Conservation (phyloP, 805 yeast species). For the Wickerhamiella azyma region DNA sequence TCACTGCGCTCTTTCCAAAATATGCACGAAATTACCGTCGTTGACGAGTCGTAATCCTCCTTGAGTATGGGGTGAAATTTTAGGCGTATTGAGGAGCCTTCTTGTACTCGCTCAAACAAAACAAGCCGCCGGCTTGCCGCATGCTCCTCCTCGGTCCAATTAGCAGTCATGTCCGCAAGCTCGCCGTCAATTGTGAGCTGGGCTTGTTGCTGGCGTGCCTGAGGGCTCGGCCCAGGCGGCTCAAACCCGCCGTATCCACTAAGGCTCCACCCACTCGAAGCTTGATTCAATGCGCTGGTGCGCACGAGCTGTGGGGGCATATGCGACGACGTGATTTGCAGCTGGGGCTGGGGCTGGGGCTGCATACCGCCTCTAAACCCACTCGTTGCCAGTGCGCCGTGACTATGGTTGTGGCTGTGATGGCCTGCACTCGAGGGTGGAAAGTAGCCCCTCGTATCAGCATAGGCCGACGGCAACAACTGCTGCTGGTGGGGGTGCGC, state of each 20-base stretch:
- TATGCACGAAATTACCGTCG: slow-evolving; percentile 44
- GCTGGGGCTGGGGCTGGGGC: not conserved
- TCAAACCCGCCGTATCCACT: not conserved
- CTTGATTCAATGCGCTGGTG: slow-evolving; percentile 6
- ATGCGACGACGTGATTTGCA: not conserved
- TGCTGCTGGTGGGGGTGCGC: not conserved
- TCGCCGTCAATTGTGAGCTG: slow-evolving; percentile 18
- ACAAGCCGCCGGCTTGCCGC: slow-evolving; percentile 35
- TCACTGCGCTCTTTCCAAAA: slow-evolving; percentile 38
- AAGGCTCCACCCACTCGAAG: slow-evolving; percentile 1
- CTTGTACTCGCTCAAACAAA: slow-evolving; percentile 29
- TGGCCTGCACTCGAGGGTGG: not conserved
- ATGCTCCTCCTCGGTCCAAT: slow-evolving; percentile 36
- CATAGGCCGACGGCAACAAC: not conserved
- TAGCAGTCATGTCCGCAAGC: slow-evolving; percentile 25
- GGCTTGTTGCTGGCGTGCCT: slow-evolving; percentile 8
- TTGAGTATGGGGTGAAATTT: slow-evolving; percentile 28
- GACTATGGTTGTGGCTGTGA: not conserved
- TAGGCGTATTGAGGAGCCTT: slow-evolving; percentile 27
- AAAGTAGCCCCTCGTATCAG: not conserved
- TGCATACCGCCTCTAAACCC: not conserved
- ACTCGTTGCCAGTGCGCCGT: not conserved
- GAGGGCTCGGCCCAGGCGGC: not conserved
- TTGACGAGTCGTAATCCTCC: slow-evolving; percentile 28
- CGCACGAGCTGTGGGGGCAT: slow-evolving; percentile 3